Evolutionary conservation across 345 rosid genomes (phyloP).

Genomic region (Eucalyptus pumila): DNA sequence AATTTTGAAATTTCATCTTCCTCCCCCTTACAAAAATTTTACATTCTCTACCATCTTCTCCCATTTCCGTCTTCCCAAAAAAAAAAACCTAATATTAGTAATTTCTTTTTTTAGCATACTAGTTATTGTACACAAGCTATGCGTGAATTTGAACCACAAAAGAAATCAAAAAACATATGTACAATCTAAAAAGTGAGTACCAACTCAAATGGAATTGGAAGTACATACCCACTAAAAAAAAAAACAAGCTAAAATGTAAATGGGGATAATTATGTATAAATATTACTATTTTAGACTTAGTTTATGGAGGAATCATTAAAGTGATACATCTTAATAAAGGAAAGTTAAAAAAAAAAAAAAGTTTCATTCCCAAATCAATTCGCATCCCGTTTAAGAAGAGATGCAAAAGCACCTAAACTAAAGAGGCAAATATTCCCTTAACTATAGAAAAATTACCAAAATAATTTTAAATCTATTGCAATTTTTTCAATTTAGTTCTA

Average conservation of each 20-base stretch:
- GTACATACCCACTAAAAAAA: neutral
- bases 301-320: neutral
- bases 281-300: neutral
- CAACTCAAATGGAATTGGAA: neutral
- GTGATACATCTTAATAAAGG: neutral
- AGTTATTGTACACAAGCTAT: no score
- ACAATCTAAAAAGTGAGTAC: neutral
- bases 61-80: no score
- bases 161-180: neutral
- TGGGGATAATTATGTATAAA: neutral
- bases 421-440: neutral
- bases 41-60: no score
- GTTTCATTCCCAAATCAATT: neutral
- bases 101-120: no score
- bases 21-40: no score
- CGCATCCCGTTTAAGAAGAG: neutral
- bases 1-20: no score
- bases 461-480: rapidly evolving
- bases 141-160: neutral
- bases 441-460: no score
- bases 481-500: no score
- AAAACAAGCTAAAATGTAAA: neutral
- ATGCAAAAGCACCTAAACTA: neutral
- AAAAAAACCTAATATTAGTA: no score
- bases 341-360: no score